These are phyloP conservation scores for Phytophthora megakarya DNA, from an alignment of 352 stramenopile species.

Conservation along the genomic window DNA sequence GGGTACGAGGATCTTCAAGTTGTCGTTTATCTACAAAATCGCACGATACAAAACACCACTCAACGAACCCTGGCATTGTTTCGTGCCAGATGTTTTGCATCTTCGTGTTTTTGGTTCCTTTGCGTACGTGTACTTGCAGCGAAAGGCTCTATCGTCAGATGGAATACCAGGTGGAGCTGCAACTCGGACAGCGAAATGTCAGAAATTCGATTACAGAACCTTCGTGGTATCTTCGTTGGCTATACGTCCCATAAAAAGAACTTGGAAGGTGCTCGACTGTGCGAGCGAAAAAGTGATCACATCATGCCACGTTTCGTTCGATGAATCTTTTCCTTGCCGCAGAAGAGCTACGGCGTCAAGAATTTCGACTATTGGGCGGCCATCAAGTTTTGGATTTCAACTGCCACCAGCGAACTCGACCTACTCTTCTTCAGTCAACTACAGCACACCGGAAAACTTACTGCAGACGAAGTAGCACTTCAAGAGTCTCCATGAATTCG, in stretches of 20 bases:
- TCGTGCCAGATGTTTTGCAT: not conserved
- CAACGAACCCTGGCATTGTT: slow-evolving; percentile 9
- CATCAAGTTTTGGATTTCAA: not conserved
- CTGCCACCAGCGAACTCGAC: slow-evolving; percentile 4
- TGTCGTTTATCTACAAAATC: slow-evolving; percentile 12
- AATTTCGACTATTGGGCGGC: slow-evolving; percentile 2
- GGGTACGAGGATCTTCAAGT: slow-evolving; percentile 6
- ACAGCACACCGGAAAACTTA: not conserved
- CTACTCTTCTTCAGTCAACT: slow-evolving; percentile 4
- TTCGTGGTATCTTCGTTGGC: slow-evolving; percentile 5
- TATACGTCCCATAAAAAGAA: slow-evolving; percentile 1
- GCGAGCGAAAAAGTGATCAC: not conserved
- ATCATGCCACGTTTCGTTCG: slow-evolving; percentile 2
- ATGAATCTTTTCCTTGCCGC: slow-evolving; percentile 6
- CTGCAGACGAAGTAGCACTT: not conserved
- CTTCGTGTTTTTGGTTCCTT: slow-evolving; percentile 3
- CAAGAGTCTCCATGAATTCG: slow-evolving; percentile 8
- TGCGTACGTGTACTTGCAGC: slow-evolving; percentile 5
- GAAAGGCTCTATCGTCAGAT: not conserved
- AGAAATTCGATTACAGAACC: slow-evolving; percentile 1
- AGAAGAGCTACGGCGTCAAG: slow-evolving; percentile 2
- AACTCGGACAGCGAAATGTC: not conserved
- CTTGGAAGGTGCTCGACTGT: slow-evolving; percentile 7
- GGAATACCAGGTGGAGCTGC: not conserved
- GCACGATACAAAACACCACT: slow-evolving; percentile 8